Evolutionary conservation across 805 yeast genomes (phyloP).

Genomic region (Kockiozyma suomiensis): DNA sequence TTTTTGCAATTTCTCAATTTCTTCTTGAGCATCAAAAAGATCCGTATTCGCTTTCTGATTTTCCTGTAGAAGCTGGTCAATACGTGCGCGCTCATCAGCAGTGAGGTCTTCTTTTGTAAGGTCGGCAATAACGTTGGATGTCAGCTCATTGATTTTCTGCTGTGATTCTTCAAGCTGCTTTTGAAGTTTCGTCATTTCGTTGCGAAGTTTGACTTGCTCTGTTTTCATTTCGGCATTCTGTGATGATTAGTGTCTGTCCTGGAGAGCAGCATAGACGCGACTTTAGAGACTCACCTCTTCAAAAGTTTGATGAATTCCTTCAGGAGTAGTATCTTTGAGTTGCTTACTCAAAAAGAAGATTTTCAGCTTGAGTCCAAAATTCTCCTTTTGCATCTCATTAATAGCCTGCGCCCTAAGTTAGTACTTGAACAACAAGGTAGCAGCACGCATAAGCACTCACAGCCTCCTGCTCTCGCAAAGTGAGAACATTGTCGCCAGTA

Average conservation of each 20-base stretch:
- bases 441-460: constrained; percentile 17
- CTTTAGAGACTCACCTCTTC: constrained; percentile 13
- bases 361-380: constrained; percentile 33
- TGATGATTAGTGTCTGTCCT: not conserved
- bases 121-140: constrained; percentile 11
- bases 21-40: constrained; percentile 19
- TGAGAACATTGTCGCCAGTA: constrained; percentile 22
- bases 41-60: constrained; percentile 11
- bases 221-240: constrained; percentile 29
- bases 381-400: constrained; percentile 36
- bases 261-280: too few species aligned
- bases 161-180: constrained; percentile 26
- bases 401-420: too few species aligned
- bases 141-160: constrained; percentile 7
- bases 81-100: constrained; percentile 14
- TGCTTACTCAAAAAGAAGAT: constrained; percentile 27
- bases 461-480: constrained; percentile 35
- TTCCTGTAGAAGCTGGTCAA: constrained; percentile 16
- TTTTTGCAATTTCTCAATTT: constrained; percentile 19
- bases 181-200: constrained; percentile 18
- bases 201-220: constrained; percentile 22
- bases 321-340: constrained; percentile 29
- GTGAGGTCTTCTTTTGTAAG: constrained; percentile 11
- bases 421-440: too few species aligned
- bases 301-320: constrained; percentile 16